Conservation (phyloP, 1,284 basidiomycete genomes). For the Cystobasidium slooffiae region DNA sequence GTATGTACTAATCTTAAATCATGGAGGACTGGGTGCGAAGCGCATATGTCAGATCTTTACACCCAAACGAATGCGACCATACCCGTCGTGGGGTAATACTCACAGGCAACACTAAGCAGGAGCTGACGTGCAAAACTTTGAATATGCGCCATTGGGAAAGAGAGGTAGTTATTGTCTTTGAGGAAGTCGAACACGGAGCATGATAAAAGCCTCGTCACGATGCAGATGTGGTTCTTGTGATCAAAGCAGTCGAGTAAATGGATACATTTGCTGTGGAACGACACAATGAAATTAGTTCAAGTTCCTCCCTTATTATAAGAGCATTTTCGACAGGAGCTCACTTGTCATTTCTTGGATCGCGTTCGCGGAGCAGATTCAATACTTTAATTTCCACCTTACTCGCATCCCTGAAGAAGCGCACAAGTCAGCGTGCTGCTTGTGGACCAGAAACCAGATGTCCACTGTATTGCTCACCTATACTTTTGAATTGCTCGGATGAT, state of each 20-base stretch:
- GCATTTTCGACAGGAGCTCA: slow-evolving; percentile 60
- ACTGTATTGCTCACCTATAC: slow-evolving; percentile 46
- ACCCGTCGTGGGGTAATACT: slow-evolving; percentile 56
- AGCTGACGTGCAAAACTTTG: slow-evolving; percentile 93
- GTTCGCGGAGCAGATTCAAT: slow-evolving; percentile 84
- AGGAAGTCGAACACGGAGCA: slow-evolving; percentile 99
- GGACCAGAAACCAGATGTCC: not conserved
- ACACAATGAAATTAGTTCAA: not conserved
- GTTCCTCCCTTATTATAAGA: slow-evolving; percentile 22
- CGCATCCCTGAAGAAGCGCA: slow-evolving; percentile 71
- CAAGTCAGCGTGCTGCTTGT: not conserved
- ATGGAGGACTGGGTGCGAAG: slow-evolving; percentile 73
- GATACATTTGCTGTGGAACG: slow-evolving; percentile 83
- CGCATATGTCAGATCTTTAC: not conserved
- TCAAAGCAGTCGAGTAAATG: slow-evolving; percentile 94
- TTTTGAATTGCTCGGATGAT: slow-evolving; percentile 69
- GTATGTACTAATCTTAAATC: slow-evolving; percentile 91
- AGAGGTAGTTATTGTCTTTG: slow-evolving; percentile 95
- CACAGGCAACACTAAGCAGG: slow-evolving; percentile 90
- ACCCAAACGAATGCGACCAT: not conserved
- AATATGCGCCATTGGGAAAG: slow-evolving; percentile 94
- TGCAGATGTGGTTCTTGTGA: slow-evolving; percentile 95
- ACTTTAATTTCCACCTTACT: slow-evolving; percentile 98
- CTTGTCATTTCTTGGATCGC: slow-evolving; percentile 88
- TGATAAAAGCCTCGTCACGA: slow-evolving; percentile 93